Evolutionary conservation across 2,329 filamentous ascomycete species (phyloP).

Genomic region (Myriosclerotinia curreyana): DNA sequence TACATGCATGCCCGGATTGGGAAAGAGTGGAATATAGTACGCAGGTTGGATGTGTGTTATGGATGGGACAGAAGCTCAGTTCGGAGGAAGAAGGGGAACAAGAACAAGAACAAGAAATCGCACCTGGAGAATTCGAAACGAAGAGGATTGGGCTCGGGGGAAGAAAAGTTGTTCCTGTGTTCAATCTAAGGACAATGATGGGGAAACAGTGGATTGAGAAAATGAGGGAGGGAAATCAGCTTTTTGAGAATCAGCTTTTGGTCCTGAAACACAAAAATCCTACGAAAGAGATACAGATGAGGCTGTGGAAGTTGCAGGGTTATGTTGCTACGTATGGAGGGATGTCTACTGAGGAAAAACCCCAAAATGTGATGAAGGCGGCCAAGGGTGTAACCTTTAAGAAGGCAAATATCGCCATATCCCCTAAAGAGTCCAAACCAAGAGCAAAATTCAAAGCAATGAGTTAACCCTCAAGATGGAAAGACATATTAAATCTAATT

Average conservation of each 20-base stretch:
- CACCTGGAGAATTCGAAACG: slow-evolving; percentile 46
- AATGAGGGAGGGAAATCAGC: slow-evolving; percentile 39
- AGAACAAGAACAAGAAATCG: slow-evolving; percentile 24
- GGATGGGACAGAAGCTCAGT: slow-evolving; percentile 27
- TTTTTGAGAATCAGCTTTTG: slow-evolving; percentile 41
- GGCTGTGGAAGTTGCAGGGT: slow-evolving; percentile 58
- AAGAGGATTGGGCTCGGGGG: slow-evolving; percentile 41
- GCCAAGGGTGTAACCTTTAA: background rate
- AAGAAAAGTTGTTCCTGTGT: slow-evolving; percentile 45
- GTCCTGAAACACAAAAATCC: slow-evolving; percentile 44
- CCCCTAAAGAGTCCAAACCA: background rate
- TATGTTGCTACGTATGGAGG: slow-evolving; percentile 43
- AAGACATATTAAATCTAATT: background rate
- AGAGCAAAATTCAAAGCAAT: background rate
- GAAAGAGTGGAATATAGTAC: slow-evolving; percentile 44
- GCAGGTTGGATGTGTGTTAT: slow-evolving; percentile 33
- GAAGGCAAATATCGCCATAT: background rate
- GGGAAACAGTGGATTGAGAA: slow-evolving; percentile 47
- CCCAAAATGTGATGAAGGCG: background rate
- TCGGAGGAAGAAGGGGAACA: background rate
- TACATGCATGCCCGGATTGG: slow-evolving; percentile 47
- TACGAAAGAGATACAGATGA: slow-evolving; percentile 47
- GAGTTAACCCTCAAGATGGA: background rate
- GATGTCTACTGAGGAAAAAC: background rate
- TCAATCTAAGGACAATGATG: slow-evolving; percentile 52